These are phyloP conservation scores for Metarhizium anisopliae DNA, from an alignment of 2,329 filamentous ascomycete species.

Conservation along the genomic window DNA sequence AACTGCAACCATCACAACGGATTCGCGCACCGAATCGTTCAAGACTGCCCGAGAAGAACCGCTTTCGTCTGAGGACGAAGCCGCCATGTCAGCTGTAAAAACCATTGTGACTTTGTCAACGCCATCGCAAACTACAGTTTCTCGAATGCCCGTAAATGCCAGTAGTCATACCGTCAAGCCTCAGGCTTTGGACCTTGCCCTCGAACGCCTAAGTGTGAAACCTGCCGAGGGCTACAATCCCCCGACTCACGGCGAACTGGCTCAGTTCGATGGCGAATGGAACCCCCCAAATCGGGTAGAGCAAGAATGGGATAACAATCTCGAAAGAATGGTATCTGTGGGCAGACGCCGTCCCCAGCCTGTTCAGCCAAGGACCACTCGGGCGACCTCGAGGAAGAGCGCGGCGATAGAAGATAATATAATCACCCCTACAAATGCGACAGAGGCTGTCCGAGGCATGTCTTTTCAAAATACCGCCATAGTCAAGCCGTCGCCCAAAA, in stretches of 20 bases:
- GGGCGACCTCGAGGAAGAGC: slow-evolving; percentile 4
- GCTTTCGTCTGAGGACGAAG: slow-evolving; percentile 52
- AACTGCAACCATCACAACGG: slow-evolving; percentile 45
- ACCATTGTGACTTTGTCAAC: slow-evolving; percentile 29
- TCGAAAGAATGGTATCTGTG: slow-evolving; percentile 44
- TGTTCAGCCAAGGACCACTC: background rate
- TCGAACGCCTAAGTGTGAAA: slow-evolving; percentile 32
- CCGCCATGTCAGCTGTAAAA: slow-evolving; percentile 32
- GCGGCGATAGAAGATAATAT: slow-evolving; percentile 37
- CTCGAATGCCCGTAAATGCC: slow-evolving; percentile 22
- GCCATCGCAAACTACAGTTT: slow-evolving; percentile 35
- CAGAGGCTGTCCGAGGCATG: slow-evolving; percentile 38
- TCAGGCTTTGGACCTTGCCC: slow-evolving; percentile 31
- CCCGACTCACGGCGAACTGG: slow-evolving; percentile 38
- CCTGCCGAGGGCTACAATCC: slow-evolving; percentile 31
- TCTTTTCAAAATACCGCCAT: slow-evolving; percentile 34
- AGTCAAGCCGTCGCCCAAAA: slow-evolving; percentile 24
- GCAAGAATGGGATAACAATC: slow-evolving; percentile 46
- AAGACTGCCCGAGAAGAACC: slow-evolving; percentile 60
- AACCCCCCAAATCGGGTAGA: slow-evolving; percentile 36
- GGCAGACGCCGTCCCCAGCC: slow-evolving; percentile 31
- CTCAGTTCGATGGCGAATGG: slow-evolving; percentile 53
- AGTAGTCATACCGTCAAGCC: slow-evolving; percentile 14
- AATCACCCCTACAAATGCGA: slow-evolving; percentile 42
- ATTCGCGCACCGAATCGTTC: slow-evolving; percentile 61